Percentiles rank a stretch among this genome's conserved stretches.
Evolutionary conservation across 176 grass and related monocot species (phyloP).

Genomic region (Poa pratensis): DNA sequence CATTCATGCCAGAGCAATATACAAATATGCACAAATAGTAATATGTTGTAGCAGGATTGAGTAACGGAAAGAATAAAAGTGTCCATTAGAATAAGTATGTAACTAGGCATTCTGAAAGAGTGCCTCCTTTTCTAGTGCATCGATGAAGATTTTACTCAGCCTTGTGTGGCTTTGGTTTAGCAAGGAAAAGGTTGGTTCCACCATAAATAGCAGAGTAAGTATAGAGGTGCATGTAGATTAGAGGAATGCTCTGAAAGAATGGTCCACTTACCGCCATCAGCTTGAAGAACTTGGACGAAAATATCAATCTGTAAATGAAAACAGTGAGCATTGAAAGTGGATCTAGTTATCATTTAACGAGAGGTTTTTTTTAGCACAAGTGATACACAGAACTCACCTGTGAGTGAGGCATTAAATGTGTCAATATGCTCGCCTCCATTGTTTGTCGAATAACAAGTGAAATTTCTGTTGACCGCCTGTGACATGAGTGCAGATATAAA

Average conservation of each 20-base stretch:
- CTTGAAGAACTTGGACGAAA: slow-evolving; percentile 99
- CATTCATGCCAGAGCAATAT: background rate
- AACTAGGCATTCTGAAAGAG: background rate
- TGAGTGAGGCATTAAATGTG: slow-evolving; percentile 84
- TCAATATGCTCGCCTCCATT: slow-evolving; percentile 93
- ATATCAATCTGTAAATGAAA: slow-evolving; percentile 79
- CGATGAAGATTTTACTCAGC: slow-evolving; percentile 19
- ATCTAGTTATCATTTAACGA: slow-evolving; percentile 12
- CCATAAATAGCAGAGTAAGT: slow-evolving; percentile 9
- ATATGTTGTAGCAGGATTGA: background rate
- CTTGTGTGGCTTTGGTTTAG: slow-evolving; percentile 22
- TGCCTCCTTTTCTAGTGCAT: background rate
- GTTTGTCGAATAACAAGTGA: slow-evolving; percentile 96
- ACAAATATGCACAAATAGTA: slow-evolving; percentile 21
- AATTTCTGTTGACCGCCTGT: slow-evolving; percentile 96
- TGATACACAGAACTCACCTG: slow-evolving; percentile 55
- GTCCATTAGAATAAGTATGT: background rate
- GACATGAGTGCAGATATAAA: slow-evolving; percentile 19
- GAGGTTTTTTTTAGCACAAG: background rate
- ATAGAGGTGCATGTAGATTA: slow-evolving; percentile 21
- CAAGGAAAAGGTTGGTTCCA: background rate
- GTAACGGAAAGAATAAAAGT: background rate
- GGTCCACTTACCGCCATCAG: slow-evolving; percentile 75
- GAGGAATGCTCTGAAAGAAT: slow-evolving; percentile 8
- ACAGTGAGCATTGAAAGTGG: slow-evolving; percentile 16